A percentile compares a stretch with the other conserved stretches of the same genome.
Conservation (phyloP, 2,329 filamentous ascomycete species). For the Simplicillium aogashimaense region DNA sequence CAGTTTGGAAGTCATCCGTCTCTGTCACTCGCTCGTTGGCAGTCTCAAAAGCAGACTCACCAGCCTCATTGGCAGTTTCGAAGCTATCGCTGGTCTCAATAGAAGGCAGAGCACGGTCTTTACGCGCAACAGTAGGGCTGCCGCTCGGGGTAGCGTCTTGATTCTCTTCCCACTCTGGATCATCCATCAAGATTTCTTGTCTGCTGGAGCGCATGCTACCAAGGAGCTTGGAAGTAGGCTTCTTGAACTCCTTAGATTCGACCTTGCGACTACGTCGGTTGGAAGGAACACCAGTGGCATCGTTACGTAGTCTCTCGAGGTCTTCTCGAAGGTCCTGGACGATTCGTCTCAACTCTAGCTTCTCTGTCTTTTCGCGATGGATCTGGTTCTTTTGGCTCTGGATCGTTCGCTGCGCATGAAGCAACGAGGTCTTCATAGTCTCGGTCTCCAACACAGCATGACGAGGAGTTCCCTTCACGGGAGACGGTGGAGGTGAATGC, state of each 20-base stretch:
- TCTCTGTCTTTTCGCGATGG: conserved; percentile 97
- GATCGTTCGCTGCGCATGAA: conserved; percentile 92
- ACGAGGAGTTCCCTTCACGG: conserved; percentile 81
- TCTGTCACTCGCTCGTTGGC: conserved; percentile 76
- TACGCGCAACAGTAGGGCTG: conserved; percentile 2
- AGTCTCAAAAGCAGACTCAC: conserved; percentile 54
- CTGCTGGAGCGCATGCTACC: conserved; percentile 64
- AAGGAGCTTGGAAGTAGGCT: conserved; percentile 59
- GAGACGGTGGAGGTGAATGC: conserved; percentile 82
- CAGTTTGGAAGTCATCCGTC: conserved; percentile 92
- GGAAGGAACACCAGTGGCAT: conserved; percentile 29
- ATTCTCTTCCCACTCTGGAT: conserved; percentile 87
- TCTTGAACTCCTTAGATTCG: conserved; percentile 65
- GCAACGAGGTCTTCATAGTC: conserved; percentile 86
- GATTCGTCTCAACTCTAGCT: conserved; percentile 89
- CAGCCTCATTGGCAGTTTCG: conserved; percentile 72
- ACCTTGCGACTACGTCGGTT: conserved; percentile 54
- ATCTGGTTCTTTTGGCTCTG: conserved; percentile 91
- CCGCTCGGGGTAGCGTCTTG: conserved; percentile 24
- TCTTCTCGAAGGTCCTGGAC: conserved; percentile 93
- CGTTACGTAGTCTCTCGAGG: conserved; percentile 60
- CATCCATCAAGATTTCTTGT: conserved; percentile 71
- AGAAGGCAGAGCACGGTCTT: conserved; percentile 1
- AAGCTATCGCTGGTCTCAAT: conserved; percentile 58
- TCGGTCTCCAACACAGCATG: conserved; percentile 91